Evolutionary conservation across 495 filamentous ascomycete genomes (phyloP).

Genomic region (Saxophila tyrrhenica): DNA sequence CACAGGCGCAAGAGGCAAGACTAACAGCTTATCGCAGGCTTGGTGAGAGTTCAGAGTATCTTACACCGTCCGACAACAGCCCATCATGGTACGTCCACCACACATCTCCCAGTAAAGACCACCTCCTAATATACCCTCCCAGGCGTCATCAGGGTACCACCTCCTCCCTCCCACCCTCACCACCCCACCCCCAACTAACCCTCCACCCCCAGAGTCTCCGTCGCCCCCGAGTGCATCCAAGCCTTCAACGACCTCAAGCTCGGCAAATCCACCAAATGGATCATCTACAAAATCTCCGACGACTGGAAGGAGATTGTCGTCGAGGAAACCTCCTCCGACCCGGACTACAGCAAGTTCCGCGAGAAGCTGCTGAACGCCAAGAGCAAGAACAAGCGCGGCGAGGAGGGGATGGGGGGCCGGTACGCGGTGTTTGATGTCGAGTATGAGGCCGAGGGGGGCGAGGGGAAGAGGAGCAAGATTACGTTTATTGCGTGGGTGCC

Average conservation of each 20-base stretch:
- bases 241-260: slow-evolving; percentile 87
- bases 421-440: slow-evolving; percentile 92
- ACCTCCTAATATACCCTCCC: not conserved
- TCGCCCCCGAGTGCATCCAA: slow-evolving; percentile 67
- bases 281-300: slow-evolving; percentile 95
- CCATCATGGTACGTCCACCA: not conserved
- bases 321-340: slow-evolving; percentile 49
- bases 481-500: slow-evolving; percentile 92
- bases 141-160: not conserved
- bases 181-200: not conserved
- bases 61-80: not conserved
- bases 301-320: slow-evolving; percentile 84
- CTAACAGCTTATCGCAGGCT: not conserved
- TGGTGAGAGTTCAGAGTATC: not conserved
- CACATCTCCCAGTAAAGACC: too few species aligned
- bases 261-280: slow-evolving; percentile 76
- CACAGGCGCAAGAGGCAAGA: not conserved
- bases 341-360: slow-evolving; percentile 49
- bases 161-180: not conserved
- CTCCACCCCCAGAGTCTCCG: slow-evolving; percentile 50
- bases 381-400: slow-evolving; percentile 45
- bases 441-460: slow-evolving; percentile 64
- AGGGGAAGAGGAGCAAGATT: slow-evolving; percentile 90
- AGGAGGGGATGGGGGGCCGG: slow-evolving; percentile 58
- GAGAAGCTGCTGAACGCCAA: slow-evolving; percentile 61